A percentile compares a stretch with the other conserved stretches of the same genome.
Evolutionary conservation across 2,329 filamentous ascomycete species (phyloP).

Genomic region (Aphanoascus verrucosus): DNA sequence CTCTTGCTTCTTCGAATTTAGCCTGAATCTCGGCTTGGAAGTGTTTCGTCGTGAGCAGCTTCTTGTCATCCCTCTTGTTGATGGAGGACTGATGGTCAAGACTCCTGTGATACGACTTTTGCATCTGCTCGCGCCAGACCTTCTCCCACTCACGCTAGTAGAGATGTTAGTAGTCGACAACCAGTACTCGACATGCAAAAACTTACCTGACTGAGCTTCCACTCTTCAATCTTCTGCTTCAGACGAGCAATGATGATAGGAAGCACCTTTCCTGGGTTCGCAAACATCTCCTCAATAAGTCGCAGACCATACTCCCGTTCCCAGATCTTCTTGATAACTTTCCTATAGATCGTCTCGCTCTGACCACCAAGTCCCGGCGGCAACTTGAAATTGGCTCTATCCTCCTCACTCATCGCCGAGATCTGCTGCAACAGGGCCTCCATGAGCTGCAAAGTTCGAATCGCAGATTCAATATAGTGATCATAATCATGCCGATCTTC

Average conservation of each 20-base stretch:
- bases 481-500: constrained; percentile 98
- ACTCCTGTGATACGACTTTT: constrained; percentile 89
- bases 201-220: constrained; percentile 71
- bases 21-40: constrained; percentile 84
- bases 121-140: constrained; percentile 93
- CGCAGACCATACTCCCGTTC: constrained; percentile 70
- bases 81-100: constrained; percentile 93
- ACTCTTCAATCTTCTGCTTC: constrained; percentile 94
- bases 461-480: constrained; percentile 91
- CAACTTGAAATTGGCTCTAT: constrained; percentile 65
- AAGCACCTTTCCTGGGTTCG: constrained; percentile 72
- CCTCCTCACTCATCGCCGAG: constrained; percentile 61
- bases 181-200: no score
- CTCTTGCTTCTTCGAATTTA: constrained; percentile 81
- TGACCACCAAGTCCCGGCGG: constrained; percentile 78
- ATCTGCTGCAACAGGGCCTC: constrained; percentile 91
- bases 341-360: constrained; percentile 92
- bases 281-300: constrained; percentile 79
- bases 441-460: constrained; percentile 88
- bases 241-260: constrained; percentile 78
- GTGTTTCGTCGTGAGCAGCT: constrained; percentile 79
- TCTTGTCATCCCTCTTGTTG: constrained; percentile 81
- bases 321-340: constrained; percentile 96
- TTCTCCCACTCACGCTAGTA: constrained; percentile 88
- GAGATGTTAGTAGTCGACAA: neutral